phyloP scores from a whole-genome alignment of 2,329 filamentous ascomycete genomes.

The Pestalotiopsis sp. region DNA sequence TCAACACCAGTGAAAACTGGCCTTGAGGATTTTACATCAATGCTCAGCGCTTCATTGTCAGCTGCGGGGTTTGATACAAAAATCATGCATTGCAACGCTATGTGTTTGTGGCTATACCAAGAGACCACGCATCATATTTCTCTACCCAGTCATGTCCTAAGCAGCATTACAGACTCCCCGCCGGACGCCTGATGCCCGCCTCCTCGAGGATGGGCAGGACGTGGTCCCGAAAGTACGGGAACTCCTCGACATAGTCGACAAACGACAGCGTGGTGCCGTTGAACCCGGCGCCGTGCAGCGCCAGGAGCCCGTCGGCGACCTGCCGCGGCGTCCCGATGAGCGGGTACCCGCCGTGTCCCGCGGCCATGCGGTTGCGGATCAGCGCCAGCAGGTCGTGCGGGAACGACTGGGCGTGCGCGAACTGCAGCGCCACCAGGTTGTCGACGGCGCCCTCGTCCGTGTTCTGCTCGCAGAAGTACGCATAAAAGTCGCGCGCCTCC shows the following conservation, averaged over 20 bases:
- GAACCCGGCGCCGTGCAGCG: slow-evolving; percentile 2
- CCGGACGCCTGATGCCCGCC: neutral
- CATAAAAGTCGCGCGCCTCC: slow-evolving; percentile 2
- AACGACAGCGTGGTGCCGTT: slow-evolving; percentile 1
- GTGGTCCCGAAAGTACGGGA: slow-evolving; percentile 8
- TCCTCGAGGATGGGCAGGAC: slow-evolving; percentile 3
- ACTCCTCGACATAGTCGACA: slow-evolving; percentile 8
- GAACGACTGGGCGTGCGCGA: slow-evolving; percentile 8
- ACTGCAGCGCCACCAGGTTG: slow-evolving; percentile 10
- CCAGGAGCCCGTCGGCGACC: neutral
- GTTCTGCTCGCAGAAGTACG: slow-evolving; percentile 6
- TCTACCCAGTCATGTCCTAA: too few species aligned
- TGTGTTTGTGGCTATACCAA: too few species aligned
- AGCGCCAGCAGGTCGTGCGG: slow-evolving; percentile 2
- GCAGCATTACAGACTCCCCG: neutral
- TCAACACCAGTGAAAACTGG: neutral
- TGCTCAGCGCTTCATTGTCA: too few species aligned
- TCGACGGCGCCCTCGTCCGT: slow-evolving; percentile 6
- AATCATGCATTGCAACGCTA: too few species aligned
- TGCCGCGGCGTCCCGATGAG: slow-evolving; percentile 5
- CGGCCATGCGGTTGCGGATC: slow-evolving; percentile 6
- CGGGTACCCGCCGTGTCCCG: neutral
- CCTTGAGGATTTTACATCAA: too few species aligned
- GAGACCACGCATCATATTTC: too few species aligned
- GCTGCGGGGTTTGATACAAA: too few species aligned